These are phyloP conservation scores for Austroboletus novae-zelandiae DNA, from an alignment of 1,284 basidiomycete species.

Conservation along the genomic window DNA sequence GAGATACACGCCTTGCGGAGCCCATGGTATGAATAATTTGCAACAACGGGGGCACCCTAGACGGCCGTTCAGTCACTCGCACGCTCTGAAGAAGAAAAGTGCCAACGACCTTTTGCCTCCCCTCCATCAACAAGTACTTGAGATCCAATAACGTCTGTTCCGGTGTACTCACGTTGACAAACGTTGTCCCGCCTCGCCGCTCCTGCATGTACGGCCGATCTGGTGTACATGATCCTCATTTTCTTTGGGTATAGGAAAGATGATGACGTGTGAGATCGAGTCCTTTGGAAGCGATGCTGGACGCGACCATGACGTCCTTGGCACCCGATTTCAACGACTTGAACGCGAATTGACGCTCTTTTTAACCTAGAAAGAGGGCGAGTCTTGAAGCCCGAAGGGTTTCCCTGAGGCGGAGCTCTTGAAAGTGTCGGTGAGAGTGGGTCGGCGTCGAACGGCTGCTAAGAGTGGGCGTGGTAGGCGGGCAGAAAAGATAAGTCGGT, in stretches of 20 bases:
- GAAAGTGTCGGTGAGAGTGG: too few species aligned
- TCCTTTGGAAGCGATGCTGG: slow-evolving; percentile 95
- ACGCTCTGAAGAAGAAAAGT: neutral
- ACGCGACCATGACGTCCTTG: slow-evolving; percentile 99
- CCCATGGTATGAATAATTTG: slow-evolving; percentile 87
- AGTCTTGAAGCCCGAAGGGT: too few species aligned
- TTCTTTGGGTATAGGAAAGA: slow-evolving; percentile 99
- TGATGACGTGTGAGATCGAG: slow-evolving; percentile 97
- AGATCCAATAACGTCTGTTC: slow-evolving; percentile 96
- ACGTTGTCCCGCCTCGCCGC: slow-evolving; percentile 99
- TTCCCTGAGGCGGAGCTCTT: too few species aligned
- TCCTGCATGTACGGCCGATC: slow-evolving; percentile 96
- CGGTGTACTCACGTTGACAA: slow-evolving; percentile 95
- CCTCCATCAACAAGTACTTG: slow-evolving; percentile 96
- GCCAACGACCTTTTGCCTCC: slow-evolving; percentile 80
- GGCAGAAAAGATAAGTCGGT: too few species aligned
- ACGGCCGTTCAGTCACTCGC: neutral
- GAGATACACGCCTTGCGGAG: slow-evolving; percentile 69
- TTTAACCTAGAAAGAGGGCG: slow-evolving; percentile 69
- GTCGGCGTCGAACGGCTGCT: too few species aligned
- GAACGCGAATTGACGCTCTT: slow-evolving; percentile 98
- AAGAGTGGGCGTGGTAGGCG: too few species aligned
- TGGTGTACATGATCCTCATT: slow-evolving; percentile 99
- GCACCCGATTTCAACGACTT: slow-evolving; percentile 94
- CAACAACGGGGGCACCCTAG: slow-evolving; percentile 94